A percentile compares a stretch with the other conserved stretches of the same genome.
Evolutionary conservation across 148 eudicot species (phyloP).

Genomic region (Fagopyrum tataricum): DNA sequence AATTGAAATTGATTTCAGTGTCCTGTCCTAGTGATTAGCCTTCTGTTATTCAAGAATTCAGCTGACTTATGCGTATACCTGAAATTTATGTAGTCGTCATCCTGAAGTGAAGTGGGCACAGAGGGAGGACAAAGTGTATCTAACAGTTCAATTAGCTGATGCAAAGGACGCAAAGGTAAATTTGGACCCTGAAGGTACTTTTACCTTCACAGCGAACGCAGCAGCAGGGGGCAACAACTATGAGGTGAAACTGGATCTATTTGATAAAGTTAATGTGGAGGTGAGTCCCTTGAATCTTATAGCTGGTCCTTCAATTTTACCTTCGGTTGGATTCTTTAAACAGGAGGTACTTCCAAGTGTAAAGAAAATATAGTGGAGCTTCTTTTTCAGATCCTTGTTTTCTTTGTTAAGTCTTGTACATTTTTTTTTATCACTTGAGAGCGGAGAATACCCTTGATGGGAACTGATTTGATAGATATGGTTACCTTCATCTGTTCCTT

Average conservation of each 20-base stretch:
- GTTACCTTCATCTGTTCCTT: neutral
- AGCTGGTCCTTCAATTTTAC: neutral
- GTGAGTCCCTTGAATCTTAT: constrained; percentile 25
- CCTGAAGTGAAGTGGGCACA: constrained; percentile 98
- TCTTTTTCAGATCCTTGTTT: neutral
- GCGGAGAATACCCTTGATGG: neutral
- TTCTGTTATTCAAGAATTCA: neutral
- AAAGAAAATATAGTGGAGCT: neutral
- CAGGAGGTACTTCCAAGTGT: neutral
- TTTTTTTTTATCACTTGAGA: neutral
- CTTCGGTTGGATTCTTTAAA: neutral
- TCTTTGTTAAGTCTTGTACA: neutral
- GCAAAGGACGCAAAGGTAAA: constrained; percentile 80
- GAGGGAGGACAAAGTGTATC: constrained; percentile 69
- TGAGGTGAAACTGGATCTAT: constrained; percentile 71
- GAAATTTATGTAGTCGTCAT: constrained; percentile 49
- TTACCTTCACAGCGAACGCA: constrained; percentile 65
- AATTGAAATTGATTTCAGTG: neutral
- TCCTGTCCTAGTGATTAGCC: neutral
- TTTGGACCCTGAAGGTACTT: constrained; percentile 73
- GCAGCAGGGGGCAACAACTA: constrained; percentile 52
- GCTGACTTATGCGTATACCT: neutral
- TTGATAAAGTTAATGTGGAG: constrained; percentile 85
- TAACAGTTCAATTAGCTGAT: constrained; percentile 78
- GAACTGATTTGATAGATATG: neutral